phyloP scores from a whole-genome alignment of 2,329 filamentous ascomycete genomes.

The Metarhizium robertsii region DNA sequence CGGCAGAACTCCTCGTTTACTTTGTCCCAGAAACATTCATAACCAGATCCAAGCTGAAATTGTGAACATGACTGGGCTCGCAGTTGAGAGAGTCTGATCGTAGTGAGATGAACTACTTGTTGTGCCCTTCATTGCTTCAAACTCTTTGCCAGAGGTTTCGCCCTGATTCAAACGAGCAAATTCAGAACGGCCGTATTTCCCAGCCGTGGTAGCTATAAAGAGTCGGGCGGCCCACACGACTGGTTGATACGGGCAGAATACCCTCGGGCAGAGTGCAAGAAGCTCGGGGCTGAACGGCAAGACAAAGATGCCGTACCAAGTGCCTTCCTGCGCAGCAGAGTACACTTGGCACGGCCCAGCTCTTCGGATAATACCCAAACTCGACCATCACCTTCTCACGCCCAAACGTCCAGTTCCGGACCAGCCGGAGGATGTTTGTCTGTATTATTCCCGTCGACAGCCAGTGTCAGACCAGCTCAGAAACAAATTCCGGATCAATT shows the following conservation, averaged over 20 bases:
- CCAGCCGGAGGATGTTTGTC: constrained; percentile 10
- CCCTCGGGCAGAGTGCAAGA: not conserved
- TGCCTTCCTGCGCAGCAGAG: constrained; percentile 22
- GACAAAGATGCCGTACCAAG: constrained; percentile 1
- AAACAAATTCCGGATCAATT: constrained; percentile 28
- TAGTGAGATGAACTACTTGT: constrained; percentile 16
- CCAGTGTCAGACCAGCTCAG: constrained; percentile 30
- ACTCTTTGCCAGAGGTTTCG: not conserved
- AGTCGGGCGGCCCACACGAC: not conserved
- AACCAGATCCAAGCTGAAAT: not conserved
- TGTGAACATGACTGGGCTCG: not conserved
- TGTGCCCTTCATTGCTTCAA: constrained; percentile 1
- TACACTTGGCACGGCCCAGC: constrained; percentile 15
- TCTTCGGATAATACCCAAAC: constrained; percentile 17
- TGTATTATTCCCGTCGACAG: constrained; percentile 29
- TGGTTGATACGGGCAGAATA: not conserved
- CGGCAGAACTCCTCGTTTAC: not conserved
- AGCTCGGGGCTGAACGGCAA: constrained; percentile 5
- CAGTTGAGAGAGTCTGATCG: constrained; percentile 3
- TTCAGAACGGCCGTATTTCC: no score
- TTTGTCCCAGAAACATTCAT: not conserved
- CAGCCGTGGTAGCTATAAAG: not conserved
- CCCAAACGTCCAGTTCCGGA: not conserved
- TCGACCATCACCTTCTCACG: constrained; percentile 19
- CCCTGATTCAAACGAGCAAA: not conserved